Base-by-base conservation (phyloP, 1,139 yeast species). In the Kodamaea arcana region DNA sequence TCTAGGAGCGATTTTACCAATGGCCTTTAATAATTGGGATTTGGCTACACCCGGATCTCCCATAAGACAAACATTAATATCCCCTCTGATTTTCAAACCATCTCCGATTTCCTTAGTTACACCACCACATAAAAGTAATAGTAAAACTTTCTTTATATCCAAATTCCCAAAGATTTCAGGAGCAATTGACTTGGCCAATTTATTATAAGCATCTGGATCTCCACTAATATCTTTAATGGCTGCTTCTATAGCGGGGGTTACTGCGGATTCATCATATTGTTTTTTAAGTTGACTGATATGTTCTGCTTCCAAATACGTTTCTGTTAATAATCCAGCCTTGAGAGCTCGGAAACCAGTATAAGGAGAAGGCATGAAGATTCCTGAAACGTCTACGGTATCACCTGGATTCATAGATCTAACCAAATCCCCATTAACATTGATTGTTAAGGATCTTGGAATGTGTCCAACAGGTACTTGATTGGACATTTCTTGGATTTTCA, bases 21-120 rank as follows among this genome's bases (percentile, higher is more conserved):
- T 86, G 24, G 95, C 86, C 58, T 92, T 92, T 44, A 94, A 71
- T 51, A 94, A 70, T 71, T 94, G 99, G 1, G 98, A 92, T 62
- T 94, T 94, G 51, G 99, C 99, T 37, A 94, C 98, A 72, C 98
- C 98, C 26, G 99, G 99, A 54, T 94, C 99, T 49, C 99, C 99
- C 97, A 94, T 92, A 37, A 94, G 73, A 65, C 97, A 85, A 35
- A 94, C 80, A 56, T 94, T 94, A 47, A 94, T 86, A 57, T 94
- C 98, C 54, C 99, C 99, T 69, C 99, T 81, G 54, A 94, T 92
- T 53, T 83, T 81, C 83, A 94, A 79, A 44, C 99, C 99, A 62
- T 94, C 98, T 30, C 95, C 95, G 49, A 90, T 80, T 54, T 80
- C 86, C 58, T 94, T 94, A 36, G 95, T 85, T 23, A 90, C 97